Evolutionary conservation across 2,329 filamentous ascomycete genomes (phyloP).

Genomic region (Colletotrichum sojae): DNA sequence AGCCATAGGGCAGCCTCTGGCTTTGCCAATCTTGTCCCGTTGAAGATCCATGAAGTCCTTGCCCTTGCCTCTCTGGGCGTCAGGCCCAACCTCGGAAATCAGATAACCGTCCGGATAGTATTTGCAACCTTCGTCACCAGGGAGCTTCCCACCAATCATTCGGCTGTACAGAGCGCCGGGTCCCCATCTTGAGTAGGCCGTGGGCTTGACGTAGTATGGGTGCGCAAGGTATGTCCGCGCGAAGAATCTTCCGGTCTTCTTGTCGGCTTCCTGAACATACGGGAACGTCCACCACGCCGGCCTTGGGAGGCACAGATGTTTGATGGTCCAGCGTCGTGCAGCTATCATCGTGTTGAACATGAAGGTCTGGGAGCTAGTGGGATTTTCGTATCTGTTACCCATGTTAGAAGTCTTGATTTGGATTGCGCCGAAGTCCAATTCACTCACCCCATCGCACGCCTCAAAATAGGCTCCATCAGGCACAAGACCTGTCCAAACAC

Average conservation of each 20-base stretch:
- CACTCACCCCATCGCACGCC: conserved; percentile 27
- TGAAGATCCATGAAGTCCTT: conserved; percentile 37
- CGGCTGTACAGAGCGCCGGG: conserved; percentile 60
- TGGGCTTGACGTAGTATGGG: conserved; percentile 68
- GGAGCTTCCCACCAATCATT: conserved; percentile 60
- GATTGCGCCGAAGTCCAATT: not conserved
- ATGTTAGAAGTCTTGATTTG: not conserved
- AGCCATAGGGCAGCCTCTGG: conserved; percentile 30
- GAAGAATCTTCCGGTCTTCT: conserved; percentile 58
- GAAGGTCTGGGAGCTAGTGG: conserved; percentile 4
- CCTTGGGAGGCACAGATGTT: conserved; percentile 65
- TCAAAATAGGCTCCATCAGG: conserved; percentile 23
- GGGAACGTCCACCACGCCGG: conserved; percentile 45
- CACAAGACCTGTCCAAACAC: conserved; percentile 19
- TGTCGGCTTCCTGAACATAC: conserved; percentile 51
- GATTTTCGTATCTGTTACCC: conserved; percentile 16
- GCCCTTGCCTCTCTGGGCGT: conserved; percentile 42
- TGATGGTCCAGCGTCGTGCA: conserved; percentile 60
- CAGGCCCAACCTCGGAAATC: conserved; percentile 47
- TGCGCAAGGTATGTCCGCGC: conserved; percentile 59
- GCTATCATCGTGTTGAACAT: conserved; percentile 49
- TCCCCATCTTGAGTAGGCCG: conserved; percentile 63
- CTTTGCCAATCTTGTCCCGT: not conserved
- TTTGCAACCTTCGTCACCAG: conserved; percentile 61
- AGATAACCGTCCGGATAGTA: conserved; percentile 63